Base-by-base conservation (phyloP, 2,329 filamentous ascomycete species). In the Endocalyx cinctus region DNA sequence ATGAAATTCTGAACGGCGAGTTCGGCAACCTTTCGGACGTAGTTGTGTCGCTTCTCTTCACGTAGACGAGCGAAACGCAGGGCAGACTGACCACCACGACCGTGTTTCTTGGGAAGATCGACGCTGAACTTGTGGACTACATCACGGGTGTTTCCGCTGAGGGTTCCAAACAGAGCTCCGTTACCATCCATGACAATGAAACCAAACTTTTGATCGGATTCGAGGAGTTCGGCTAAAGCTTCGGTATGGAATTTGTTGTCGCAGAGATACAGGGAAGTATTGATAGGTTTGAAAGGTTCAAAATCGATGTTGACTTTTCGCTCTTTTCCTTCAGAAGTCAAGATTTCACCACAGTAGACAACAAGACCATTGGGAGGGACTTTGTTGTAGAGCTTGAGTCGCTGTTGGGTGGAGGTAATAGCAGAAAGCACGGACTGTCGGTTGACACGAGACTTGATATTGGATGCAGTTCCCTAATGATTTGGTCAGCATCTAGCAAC, bases 131-230 rank as follows among this genome's bases (percentile, higher is more conserved):
- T 98, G 72, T 98, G 92, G 33, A 97, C 76, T 31, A 98, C 77
- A 53, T 98, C 94, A 61, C 92, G 82, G 22, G 92, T 98, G 67
- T 98, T 98, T 51, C 92, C 94, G 55, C 88, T 95, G 26, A 98
- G 74, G 1, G 92, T 98, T 54, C 92, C 92, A 51, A 98, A 98
- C 18, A 98, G 80, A 27, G 92, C 87, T 53, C 92, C 94, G 67
- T 98, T 98, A 70, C 92, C 92, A 60, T 98, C 92, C 92, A 98
- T 98, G 69, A 98, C 83, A 64, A 98, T 98, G 70, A 98, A 98
- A 35, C 92, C 92, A 53, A 98, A 98, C 67, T 94, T 96, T 68
- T 97, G 92, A 62, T 98, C 92, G 13, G 90, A 96, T 69, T 98
- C 92, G 48, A 98, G 82, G 55, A 98, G 78, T 70, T 98, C 92